phyloP scores from a whole-genome alignment of 2,329 filamentous ascomycete genomes.

The Microsporum audouinii region DNA sequence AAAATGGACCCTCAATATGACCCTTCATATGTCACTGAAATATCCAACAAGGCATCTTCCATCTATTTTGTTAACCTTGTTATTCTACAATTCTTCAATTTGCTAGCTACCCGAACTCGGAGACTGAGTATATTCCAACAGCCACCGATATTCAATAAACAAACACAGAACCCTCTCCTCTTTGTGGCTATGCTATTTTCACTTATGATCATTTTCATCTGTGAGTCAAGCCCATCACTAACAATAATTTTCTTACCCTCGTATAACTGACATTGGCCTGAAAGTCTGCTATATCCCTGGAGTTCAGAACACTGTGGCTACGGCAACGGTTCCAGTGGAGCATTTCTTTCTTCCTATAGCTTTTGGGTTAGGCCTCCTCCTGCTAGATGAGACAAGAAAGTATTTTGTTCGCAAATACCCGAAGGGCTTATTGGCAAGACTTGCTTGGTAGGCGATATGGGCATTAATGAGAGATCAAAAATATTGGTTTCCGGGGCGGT shows the following conservation, averaged over 20 bases:
- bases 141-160: conserved; percentile 53
- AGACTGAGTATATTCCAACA: conserved; percentile 60
- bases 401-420: conserved; percentile 51
- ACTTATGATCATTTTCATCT: conserved; percentile 57
- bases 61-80: conserved; percentile 74
- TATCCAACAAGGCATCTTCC: conserved; percentile 54
- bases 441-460: conserved; percentile 48
- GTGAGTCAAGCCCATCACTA: conserved; percentile 27
- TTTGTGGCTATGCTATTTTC: conserved; percentile 61
- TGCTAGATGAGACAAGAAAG: conserved; percentile 58
- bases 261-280: conserved; percentile 12
- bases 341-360: conserved; percentile 67
- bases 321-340: conserved; percentile 54
- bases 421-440: conserved; percentile 43
- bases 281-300: conserved; percentile 48
- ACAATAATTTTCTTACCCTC: not conserved
- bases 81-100: conserved; percentile 62
- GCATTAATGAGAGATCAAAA: not conserved
- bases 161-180: conserved; percentile 55
- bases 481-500: not conserved
- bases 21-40: conserved; percentile 43
- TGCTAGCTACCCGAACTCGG: conserved; percentile 57
- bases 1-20: conserved; percentile 40
- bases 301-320: conserved; percentile 51
- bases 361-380: conserved; percentile 54